These are phyloP conservation scores for Moringa oleifera DNA, from an alignment of 345 rosid species.

Conservation along the genomic window DNA sequence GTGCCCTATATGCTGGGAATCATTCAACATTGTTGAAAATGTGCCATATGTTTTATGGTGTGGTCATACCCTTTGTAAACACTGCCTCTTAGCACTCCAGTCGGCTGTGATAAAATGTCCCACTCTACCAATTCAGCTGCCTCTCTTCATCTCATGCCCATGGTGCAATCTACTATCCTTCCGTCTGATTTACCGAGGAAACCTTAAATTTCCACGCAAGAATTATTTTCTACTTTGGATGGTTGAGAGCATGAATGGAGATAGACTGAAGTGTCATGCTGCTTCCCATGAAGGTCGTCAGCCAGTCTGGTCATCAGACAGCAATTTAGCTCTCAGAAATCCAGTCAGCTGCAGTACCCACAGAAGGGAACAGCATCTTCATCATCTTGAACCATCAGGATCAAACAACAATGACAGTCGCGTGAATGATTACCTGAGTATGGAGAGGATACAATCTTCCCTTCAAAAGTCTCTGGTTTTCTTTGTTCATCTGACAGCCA, in stretches of 20 bases:
- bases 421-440: conserved; percentile 24
- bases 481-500: conserved; percentile 76
- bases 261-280: conserved; percentile 40
- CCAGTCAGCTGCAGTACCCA: conserved; percentile 23
- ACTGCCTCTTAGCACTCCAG: conserved; percentile 76
- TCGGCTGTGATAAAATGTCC: conserved; percentile 76
- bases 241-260: conserved; percentile 88
- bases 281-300: conserved; percentile 35
- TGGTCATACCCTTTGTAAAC: conserved; percentile 87
- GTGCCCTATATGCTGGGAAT: conserved; percentile 90
- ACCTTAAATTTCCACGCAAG: conserved; percentile 73
- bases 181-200: conserved; percentile 67
- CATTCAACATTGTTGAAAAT: conserved; percentile 87
- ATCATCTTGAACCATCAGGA: conserved; percentile 30
- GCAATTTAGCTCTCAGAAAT: conserved; percentile 26
- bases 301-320: conserved; percentile 25
- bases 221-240: conserved; percentile 92
- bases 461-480: conserved; percentile 59
- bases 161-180: conserved; percentile 88
- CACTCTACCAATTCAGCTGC: conserved; percentile 71
- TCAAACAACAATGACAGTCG: conserved; percentile 19
- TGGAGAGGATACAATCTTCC: conserved; percentile 43
- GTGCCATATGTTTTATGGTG: conserved; percentile 92
- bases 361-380: conserved; percentile 35
- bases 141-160: conserved; percentile 82